Conservation (phyloP, 2,329 filamentous ascomycete genomes). For the Aspergillus brasiliensis region DNA sequence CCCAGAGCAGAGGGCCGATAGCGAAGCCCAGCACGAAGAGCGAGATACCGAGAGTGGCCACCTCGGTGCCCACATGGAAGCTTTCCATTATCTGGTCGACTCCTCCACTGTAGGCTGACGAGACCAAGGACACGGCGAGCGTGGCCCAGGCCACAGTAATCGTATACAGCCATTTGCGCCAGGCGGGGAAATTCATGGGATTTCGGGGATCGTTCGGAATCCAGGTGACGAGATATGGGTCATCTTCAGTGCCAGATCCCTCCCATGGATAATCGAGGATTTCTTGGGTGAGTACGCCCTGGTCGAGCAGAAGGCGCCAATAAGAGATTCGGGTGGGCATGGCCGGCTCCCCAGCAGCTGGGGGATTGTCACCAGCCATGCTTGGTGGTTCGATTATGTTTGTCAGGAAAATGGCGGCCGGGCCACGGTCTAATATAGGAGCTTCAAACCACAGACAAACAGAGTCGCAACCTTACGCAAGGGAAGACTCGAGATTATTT, state of each 20-base stretch:
- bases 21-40: constrained; percentile 49
- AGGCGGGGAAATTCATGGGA: constrained; percentile 38
- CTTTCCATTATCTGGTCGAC: constrained; percentile 32
- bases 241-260: constrained; percentile 42
- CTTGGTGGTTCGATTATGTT: not conserved
- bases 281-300: constrained; percentile 29
- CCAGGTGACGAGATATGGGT: constrained; percentile 44
- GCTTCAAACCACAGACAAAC: not conserved
- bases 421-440: not conserved
- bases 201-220: constrained; percentile 44
- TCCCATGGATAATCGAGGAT: constrained; percentile 30
- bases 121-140: constrained; percentile 42
- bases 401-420: not conserved
- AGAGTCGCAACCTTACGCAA: not conserved
- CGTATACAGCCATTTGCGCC: constrained; percentile 43
- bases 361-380: not conserved
- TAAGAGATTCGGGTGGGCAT: constrained; percentile 16
- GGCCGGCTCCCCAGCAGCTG: constrained; percentile 11
- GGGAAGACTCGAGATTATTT: not conserved
- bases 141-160: constrained; percentile 39
- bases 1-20: constrained; percentile 48
- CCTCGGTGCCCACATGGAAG: constrained; percentile 37
- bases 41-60: constrained; percentile 43
- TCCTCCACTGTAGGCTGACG: constrained; percentile 44
- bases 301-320: constrained; percentile 20